phyloP scores from a whole-genome alignment of 2,329 filamentous ascomycete genomes.

The Sporothrix brasiliensis region DNA sequence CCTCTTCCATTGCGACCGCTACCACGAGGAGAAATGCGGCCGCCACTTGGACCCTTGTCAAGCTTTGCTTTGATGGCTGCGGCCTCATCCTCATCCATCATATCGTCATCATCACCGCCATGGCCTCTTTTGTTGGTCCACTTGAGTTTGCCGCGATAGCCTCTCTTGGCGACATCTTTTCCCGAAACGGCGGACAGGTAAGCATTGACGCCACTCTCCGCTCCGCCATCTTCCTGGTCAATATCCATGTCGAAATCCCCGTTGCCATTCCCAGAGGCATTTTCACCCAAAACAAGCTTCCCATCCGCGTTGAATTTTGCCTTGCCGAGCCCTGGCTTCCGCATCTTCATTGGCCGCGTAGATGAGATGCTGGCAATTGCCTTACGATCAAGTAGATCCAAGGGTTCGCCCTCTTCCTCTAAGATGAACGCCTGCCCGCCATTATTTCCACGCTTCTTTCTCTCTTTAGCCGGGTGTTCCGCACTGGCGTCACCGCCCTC shows the following conservation, averaged over 20 bases:
- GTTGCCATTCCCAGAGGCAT: conserved; percentile 54
- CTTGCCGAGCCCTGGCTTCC: conserved; percentile 46
- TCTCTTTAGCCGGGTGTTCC: conserved; percentile 37
- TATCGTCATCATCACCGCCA: conserved; percentile 52
- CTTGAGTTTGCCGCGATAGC: conserved; percentile 69
- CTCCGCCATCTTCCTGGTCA: conserved; percentile 46
- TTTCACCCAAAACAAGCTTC: conserved; percentile 70
- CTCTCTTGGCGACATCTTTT: conserved; percentile 65
- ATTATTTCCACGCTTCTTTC: conserved; percentile 56
- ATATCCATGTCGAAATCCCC: conserved; percentile 64
- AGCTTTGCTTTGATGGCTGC: conserved; percentile 45
- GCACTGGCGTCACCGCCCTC: conserved; percentile 13
- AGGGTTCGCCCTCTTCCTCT: conserved; percentile 90
- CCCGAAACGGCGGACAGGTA: conserved; percentile 71
- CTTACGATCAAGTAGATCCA: conserved; percentile 87
- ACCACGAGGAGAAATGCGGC: conserved; percentile 37
- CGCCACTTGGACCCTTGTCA: conserved; percentile 39
- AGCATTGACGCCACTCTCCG: conserved; percentile 63
- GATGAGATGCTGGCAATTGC: conserved; percentile 92
- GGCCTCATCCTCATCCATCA: conserved; percentile 58
- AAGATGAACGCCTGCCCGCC: conserved; percentile 80
- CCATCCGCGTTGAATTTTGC: conserved; percentile 75
- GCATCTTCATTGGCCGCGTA: conserved; percentile 73
- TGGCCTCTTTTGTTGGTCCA: conserved; percentile 65
- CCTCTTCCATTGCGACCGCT: conserved; percentile 45